These are phyloP conservation scores for Uncinocarpus reesii DNA, from an alignment of 2,329 filamentous ascomycete species.

Conservation along the genomic window DNA sequence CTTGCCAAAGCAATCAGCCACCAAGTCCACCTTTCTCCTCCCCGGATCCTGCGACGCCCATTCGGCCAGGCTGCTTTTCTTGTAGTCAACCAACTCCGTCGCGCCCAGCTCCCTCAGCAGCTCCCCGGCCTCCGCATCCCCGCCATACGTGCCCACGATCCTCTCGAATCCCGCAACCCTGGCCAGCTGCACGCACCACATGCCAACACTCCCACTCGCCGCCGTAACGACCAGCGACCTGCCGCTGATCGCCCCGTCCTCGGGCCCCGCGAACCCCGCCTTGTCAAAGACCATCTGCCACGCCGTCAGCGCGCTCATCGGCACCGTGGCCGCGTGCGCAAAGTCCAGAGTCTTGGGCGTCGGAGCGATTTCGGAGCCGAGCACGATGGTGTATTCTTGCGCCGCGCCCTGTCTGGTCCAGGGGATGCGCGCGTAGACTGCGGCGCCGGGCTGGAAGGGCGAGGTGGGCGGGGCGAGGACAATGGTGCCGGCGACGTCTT, in stretches of 20 bases:
- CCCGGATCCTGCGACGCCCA: slow-evolving; percentile 26
- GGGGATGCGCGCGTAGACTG: slow-evolving; percentile 32
- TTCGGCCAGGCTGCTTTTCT: slow-evolving; percentile 13
- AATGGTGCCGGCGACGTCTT: slow-evolving; percentile 36
- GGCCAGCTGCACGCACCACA: slow-evolving; percentile 31
- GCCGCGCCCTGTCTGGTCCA: slow-evolving; percentile 30
- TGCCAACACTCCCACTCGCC: slow-evolving; percentile 38
- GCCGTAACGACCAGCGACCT: slow-evolving; percentile 38
- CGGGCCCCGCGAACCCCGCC: slow-evolving; percentile 18
- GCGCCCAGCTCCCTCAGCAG: slow-evolving; percentile 36
- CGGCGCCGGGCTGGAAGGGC: slow-evolving; percentile 31
- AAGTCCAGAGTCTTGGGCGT: slow-evolving; percentile 30
- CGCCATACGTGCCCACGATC: slow-evolving; percentile 34
- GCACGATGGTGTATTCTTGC: slow-evolving; percentile 30
- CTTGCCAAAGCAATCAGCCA: slow-evolving; percentile 37
- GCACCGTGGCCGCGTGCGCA: slow-evolving; percentile 30
- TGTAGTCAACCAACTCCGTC: slow-evolving; percentile 35
- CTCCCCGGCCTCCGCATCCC: slow-evolving; percentile 26
- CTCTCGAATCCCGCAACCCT: slow-evolving; percentile 27
- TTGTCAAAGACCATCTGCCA: slow-evolving; percentile 39
- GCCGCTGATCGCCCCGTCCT: slow-evolving; percentile 16
- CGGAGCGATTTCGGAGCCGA: slow-evolving; percentile 30
- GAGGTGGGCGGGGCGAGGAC: slow-evolving; percentile 28
- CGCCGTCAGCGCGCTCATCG: slow-evolving; percentile 33
- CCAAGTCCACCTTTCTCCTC: slow-evolving; percentile 32